Percentiles rank a stretch among this genome's conserved stretches.
phyloP scores from a whole-genome alignment of 2,329 filamentous ascomycete genomes.

The Verticillium nonalfalfae region DNA sequence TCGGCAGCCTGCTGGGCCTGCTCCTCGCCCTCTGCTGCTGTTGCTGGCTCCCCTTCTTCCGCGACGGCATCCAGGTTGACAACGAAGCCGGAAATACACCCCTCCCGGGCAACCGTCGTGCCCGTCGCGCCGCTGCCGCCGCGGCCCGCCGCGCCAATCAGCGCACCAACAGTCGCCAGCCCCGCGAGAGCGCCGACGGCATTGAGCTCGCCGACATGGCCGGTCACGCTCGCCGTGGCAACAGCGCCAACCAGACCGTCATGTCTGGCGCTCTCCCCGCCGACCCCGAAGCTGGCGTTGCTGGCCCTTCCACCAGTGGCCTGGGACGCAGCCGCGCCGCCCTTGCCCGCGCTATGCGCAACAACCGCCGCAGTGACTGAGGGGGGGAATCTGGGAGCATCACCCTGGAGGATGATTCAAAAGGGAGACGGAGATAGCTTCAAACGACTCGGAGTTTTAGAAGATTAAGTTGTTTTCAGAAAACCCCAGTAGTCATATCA shows the following conservation, averaged over 20 bases:
- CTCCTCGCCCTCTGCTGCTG: slow-evolving; percentile 10
- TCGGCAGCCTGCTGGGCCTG: slow-evolving; percentile 9
- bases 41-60: slow-evolving; percentile 12
- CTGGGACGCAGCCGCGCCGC: not conserved
- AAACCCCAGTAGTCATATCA: no score
- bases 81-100: not conserved
- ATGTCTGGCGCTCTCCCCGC: not conserved
- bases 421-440: no score
- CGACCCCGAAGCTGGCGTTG: not conserved
- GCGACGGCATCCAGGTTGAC: not conserved
- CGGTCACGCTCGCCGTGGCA: not conserved
- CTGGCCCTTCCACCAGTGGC: not conserved
- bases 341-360: not conserved
- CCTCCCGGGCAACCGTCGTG: not conserved
- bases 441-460: no score
- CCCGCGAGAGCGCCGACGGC: not conserved
- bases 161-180: not conserved
- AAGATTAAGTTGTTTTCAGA: no score
- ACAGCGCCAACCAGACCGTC: not conserved
- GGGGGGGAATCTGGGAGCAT: no score
- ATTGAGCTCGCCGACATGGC: not conserved
- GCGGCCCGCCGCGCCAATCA: not conserved
- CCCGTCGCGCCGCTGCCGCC: not conserved
- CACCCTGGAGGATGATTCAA: no score
- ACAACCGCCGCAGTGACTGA: not conserved